Conservation (phyloP, 2,329 filamentous ascomycete genomes). For the Phaeosphaeria sp. region DNA sequence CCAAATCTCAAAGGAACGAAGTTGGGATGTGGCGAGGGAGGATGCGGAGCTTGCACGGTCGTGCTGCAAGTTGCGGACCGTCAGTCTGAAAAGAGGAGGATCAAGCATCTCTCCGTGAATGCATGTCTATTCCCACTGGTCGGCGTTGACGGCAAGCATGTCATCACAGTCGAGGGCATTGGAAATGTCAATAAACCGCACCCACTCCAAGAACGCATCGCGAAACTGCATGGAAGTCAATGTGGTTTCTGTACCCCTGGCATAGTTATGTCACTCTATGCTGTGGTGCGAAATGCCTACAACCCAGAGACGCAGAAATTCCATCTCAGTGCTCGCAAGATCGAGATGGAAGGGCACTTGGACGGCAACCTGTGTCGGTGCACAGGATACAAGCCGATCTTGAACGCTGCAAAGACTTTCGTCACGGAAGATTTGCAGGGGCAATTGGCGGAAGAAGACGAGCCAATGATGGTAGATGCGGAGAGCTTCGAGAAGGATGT, state of each 20-base stretch:
- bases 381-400: slow-evolving; percentile 89
- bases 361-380: slow-evolving; percentile 95
- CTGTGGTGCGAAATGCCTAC: slow-evolving; percentile 75
- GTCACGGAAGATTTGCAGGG: slow-evolving; percentile 60
- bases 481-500: slow-evolving; percentile 36
- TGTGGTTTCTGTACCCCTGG: slow-evolving; percentile 95
- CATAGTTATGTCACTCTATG: slow-evolving; percentile 93
- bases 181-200: slow-evolving; percentile 85
- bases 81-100: slow-evolving; percentile 78
- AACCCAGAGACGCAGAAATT: slow-evolving; percentile 44
- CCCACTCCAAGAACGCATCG: slow-evolving; percentile 87
- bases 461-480: slow-evolving; percentile 57
- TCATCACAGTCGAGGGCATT: slow-evolving; percentile 95
- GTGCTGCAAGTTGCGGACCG: slow-evolving; percentile 60
- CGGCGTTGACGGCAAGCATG: slow-evolving; percentile 94
- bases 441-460: slow-evolving; percentile 55
- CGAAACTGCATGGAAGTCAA: slow-evolving; percentile 88
- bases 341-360: slow-evolving; percentile 62
- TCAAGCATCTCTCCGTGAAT: slow-evolving; percentile 95
- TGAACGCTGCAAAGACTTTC: slow-evolving; percentile 92
- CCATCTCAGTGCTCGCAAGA: slow-evolving; percentile 41
- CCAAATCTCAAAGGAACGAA: slow-evolving; percentile 94
- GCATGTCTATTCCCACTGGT: slow-evolving; percentile 90
- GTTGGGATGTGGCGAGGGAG: slow-evolving; percentile 92
- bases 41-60: slow-evolving; percentile 93